phyloP scores from a whole-genome alignment of 495 filamentous ascomycete genomes.

The Ascodesmis nigricans region DNA sequence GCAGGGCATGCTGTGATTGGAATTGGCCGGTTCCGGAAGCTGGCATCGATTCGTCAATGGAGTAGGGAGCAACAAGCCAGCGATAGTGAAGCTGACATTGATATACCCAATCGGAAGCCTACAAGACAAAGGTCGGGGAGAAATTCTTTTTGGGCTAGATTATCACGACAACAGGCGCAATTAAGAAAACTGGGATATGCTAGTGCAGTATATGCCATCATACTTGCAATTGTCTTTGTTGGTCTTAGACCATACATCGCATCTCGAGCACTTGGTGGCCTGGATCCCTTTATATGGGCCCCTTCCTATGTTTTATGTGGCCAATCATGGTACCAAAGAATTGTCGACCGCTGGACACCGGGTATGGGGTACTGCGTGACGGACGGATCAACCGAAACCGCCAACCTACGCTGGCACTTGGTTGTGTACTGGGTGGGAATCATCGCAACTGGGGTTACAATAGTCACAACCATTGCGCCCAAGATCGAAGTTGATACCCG shows the following conservation, averaged over 20 bases:
- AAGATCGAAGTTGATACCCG: constrained; percentile 77
- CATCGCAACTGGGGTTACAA: constrained; percentile 43
- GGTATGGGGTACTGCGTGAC: constrained; percentile 18
- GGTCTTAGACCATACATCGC: constrained; percentile 49
- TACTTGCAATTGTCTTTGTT: constrained; percentile 40
- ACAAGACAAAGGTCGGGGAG: constrained; percentile 2
- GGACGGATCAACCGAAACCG: constrained; percentile 20
- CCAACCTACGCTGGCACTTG: constrained; percentile 62
- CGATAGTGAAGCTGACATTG: constrained; percentile 16
- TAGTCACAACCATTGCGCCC: constrained; percentile 50
- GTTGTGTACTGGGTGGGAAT: constrained; percentile 48
- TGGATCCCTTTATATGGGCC: constrained; percentile 83
- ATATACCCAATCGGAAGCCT: background rate
- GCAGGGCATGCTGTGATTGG: constrained; percentile 19
- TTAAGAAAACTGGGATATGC: constrained; percentile 78
- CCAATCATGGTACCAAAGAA: constrained; percentile 29
- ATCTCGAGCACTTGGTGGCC: constrained; percentile 38
- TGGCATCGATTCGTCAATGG: constrained; percentile 2
- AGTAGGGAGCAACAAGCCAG: constrained; percentile 5
- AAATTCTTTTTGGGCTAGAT: constrained; percentile 17
- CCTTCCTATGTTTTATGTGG: constrained; percentile 77
- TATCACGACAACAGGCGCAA: constrained; percentile 45
- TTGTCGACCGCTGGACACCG: constrained; percentile 16
- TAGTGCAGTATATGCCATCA: constrained; percentile 45
- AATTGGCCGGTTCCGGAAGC: constrained; percentile 13